A percentile compares a stretch with the other conserved stretches of the same genome.
Evolutionary conservation across 2,329 filamentous ascomycete genomes (phyloP).

Genomic region (Dothistroma pini): DNA sequence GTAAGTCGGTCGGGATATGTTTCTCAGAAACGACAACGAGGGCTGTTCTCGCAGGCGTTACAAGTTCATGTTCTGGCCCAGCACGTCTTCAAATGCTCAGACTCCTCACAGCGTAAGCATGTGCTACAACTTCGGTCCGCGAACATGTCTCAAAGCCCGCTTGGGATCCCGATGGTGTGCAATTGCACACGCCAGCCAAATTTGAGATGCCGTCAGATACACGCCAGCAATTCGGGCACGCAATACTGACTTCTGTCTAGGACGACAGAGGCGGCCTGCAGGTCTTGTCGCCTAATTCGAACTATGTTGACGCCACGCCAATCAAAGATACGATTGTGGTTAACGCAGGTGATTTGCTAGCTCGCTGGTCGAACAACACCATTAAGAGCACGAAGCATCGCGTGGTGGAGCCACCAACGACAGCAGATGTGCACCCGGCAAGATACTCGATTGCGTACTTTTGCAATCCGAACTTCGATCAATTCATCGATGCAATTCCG

Average conservation of each 20-base stretch:
- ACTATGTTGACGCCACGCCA: conserved; percentile 77
- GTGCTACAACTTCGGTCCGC: background rate
- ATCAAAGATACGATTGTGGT: conserved; percentile 79
- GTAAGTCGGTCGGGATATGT: conserved; percentile 10
- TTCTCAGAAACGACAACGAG: conserved; percentile 5
- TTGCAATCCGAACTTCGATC: conserved; percentile 79
- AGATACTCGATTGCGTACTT: conserved; percentile 81
- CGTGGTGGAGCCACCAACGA: conserved; percentile 74
- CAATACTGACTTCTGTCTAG: conserved; percentile 27
- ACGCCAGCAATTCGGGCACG: background rate
- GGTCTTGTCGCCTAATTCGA: conserved; percentile 65
- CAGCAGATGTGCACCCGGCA: conserved; percentile 62
- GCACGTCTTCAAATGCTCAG: background rate
- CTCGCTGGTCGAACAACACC: conserved; percentile 76
- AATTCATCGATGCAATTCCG: conserved; percentile 73
- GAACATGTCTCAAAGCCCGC: background rate
- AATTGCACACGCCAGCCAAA: background rate
- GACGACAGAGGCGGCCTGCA: conserved; percentile 57
- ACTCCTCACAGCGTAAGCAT: background rate
- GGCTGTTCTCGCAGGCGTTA: background rate
- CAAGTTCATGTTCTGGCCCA: background rate
- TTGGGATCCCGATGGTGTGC: background rate
- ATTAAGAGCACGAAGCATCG: conserved; percentile 89
- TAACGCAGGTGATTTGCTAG: conserved; percentile 83
- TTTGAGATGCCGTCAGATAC: background rate